Base-by-base conservation (phyloP, 2,329 filamentous ascomycete genomes). In the Calonectria leucothoes region DNA sequence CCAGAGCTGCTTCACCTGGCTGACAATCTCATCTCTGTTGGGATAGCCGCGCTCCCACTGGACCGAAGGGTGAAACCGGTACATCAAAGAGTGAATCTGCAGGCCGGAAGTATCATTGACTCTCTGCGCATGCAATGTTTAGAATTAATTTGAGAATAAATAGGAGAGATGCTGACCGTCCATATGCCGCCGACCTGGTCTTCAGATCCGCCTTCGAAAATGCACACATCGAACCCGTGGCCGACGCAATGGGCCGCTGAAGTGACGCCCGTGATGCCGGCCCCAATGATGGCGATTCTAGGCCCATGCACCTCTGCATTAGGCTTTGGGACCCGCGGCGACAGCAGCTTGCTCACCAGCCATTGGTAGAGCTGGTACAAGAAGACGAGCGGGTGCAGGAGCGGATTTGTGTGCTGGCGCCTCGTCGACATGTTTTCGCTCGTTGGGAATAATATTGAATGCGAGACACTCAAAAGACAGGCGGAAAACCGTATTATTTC, bases 31-130 rank as follows among this genome's bases (percentile, higher is more conserved):
- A 14, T 55, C 15, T 4, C 35, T 49, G 11, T 70, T 70, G 8
- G 61, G 48, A 17, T 70, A 65, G 15, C 94, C 94, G 35, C 88
- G 86, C 39, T 90, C 87, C 92, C 94, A 97, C 74, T 90, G 88
- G 1, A 97, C 91, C 0, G 93, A 94, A 0, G 95, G 95, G 77
- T 96, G 94, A 82, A 97, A 98, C 27, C 95, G 91, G 83, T 96
- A 97, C 94, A 97, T 97, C 71, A 96, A 83, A 25, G 92, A 94
- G 82, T 97, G 94, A 27, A 97, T 96, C 80, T 97, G 94, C 0
- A 97, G 89, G 20, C 94, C 91, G 0, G 94, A 96, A 0, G 94
- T 96, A 66, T 94, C 94, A 85, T 97, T 96, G 49, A 97, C 94
- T 83, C 90, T 89, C 92, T 94, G 72, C 0, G 33, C 3, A 8